Evolutionary conservation across 257 asterid genomes (phyloP).

Genomic region (Solanum dulcamara): DNA sequence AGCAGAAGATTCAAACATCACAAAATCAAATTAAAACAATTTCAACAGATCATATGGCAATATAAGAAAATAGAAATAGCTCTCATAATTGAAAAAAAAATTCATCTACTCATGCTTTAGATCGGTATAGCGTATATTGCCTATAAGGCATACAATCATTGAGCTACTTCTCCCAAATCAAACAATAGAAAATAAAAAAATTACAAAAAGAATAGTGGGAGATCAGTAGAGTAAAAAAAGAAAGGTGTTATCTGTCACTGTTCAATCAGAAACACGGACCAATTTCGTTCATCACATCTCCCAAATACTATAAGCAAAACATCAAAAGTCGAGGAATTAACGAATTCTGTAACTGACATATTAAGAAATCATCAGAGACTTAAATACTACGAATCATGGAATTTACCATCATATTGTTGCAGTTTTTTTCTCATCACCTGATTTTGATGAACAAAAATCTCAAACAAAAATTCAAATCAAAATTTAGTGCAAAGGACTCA

Average conservation of each 20-base stretch:
- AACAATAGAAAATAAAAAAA: neutral
- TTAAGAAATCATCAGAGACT: conserved; percentile 48
- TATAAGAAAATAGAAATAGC: neutral
- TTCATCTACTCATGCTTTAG: neutral
- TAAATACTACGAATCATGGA: conserved; percentile 45
- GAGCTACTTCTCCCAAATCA: conserved; percentile 3
- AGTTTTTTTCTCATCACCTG: conserved; percentile 42
- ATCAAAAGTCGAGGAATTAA: neutral
- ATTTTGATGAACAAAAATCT: neutral
- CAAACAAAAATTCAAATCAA: neutral
- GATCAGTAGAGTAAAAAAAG: conserved; percentile 33
- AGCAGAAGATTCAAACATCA: neutral
- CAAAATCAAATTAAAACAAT: neutral
- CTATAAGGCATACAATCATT: conserved; percentile 18
- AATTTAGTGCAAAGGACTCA: neutral
- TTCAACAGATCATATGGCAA: neutral
- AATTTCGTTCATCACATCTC: conserved; percentile 34
- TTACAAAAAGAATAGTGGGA: neutral
- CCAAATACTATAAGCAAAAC: neutral
- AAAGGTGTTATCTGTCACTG: conserved; percentile 25
- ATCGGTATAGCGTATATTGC: conserved; percentile 43
- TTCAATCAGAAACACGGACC: conserved; percentile 58
- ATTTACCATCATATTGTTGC: conserved; percentile 41
- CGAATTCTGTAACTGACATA: neutral
- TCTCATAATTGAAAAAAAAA: neutral